Evolutionary conservation across 192 early-diverging fungal genomes (phyloP).

Genomic region (Dimargaris cristalligena): DNA sequence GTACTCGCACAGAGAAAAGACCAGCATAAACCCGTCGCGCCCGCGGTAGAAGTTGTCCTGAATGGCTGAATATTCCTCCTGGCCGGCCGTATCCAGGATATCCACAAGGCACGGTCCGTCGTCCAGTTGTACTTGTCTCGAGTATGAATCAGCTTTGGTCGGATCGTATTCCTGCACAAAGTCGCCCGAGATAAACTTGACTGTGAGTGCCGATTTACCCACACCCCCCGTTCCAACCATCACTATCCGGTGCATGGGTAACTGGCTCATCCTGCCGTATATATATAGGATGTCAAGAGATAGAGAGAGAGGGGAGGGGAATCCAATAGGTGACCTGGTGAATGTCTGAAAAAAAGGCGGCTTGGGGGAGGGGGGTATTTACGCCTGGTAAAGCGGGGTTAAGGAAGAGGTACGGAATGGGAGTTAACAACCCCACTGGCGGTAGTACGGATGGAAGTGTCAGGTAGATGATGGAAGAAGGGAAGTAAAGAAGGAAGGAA

Average conservation of each 20-base stretch:
- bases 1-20: constrained; percentile 3
- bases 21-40: constrained; percentile 13
- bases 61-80: constrained; percentile 76
- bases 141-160: constrained; percentile 80
- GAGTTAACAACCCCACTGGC: too few relatives aligned
- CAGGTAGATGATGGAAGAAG: too few relatives aligned
- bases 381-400: too few relatives aligned
- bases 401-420: too few relatives aligned
- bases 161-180: constrained; percentile 92
- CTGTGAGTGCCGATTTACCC: constrained; percentile 73
- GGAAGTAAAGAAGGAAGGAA: too few relatives aligned
- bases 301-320: too few relatives aligned
- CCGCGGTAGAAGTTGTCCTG: constrained; percentile 16
- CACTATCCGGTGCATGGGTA: background rate
- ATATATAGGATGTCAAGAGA: too few relatives aligned
- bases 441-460: too few relatives aligned
- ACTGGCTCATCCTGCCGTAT: too few relatives aligned
- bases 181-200: constrained; percentile 86
- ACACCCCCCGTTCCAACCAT: constrained; percentile 83
- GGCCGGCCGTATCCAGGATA: constrained; percentile 78
- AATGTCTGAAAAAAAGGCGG: too few relatives aligned
- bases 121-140: constrained; percentile 64
- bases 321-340: too few relatives aligned
- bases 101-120: constrained; percentile 68
- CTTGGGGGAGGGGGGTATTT: too few relatives aligned